Conservation (phyloP, 2,329 filamentous ascomycete genomes). For the Cladorrhinum sp. region DNA sequence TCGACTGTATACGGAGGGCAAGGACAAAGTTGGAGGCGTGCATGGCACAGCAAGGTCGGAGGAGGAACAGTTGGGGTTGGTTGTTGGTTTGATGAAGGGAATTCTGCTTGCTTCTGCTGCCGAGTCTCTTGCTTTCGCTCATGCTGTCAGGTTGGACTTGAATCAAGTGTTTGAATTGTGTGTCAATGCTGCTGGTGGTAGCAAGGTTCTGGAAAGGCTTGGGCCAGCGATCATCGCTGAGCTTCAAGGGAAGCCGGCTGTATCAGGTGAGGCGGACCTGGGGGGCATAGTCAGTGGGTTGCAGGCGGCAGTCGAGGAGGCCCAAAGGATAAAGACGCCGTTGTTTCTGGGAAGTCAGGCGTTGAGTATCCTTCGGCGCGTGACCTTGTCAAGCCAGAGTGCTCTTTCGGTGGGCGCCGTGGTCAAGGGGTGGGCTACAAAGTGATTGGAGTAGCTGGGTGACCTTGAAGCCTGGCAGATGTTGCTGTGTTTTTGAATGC, state of each 20-base stretch:
- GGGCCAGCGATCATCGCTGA: conserved; percentile 40
- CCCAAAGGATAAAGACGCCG: conserved; percentile 41
- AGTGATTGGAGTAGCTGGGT: not conserved
- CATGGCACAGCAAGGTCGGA: conserved; percentile 31
- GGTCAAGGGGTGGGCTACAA: conserved; percentile 28
- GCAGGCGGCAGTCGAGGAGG: conserved; percentile 40
- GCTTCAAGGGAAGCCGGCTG: conserved; percentile 29
- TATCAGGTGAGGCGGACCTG: conserved; percentile 28
- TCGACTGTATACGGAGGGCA: conserved; percentile 41
- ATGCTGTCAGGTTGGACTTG: conserved; percentile 41
- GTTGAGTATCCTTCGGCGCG: conserved; percentile 36
- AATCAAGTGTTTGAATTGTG: conserved; percentile 46
- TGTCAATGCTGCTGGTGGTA: conserved; percentile 45
- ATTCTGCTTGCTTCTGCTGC: conserved; percentile 44
- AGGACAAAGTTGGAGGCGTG: conserved; percentile 33
- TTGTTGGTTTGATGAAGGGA: conserved; percentile 40
- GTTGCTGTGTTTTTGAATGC: no score
- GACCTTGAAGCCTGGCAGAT: no score
- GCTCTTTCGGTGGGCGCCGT: conserved; percentile 25
- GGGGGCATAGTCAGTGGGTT: conserved; percentile 32
- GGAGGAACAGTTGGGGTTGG: conserved; percentile 38
- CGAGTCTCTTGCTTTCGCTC: conserved; percentile 43
- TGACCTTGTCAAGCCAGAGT: conserved; percentile 25
- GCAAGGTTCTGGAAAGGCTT: conserved; percentile 36
- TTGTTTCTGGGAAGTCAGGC: conserved; percentile 42